Evolutionary conservation across 2,329 filamentous ascomycete genomes (phyloP).

Genomic region (Didymosphaeria variabile): DNA sequence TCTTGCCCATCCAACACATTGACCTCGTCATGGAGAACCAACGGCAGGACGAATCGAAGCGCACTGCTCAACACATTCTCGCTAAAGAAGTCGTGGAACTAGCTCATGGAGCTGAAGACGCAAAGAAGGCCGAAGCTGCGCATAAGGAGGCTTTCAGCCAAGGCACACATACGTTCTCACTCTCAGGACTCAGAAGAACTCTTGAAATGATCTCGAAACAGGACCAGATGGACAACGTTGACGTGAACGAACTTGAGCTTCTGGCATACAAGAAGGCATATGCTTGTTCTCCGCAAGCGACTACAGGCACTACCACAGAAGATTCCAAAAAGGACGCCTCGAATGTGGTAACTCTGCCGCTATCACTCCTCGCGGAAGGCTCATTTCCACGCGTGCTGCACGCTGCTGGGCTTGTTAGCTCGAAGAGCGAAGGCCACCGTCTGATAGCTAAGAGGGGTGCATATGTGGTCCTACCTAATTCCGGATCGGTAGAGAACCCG

Average conservation of each 20-base stretch:
- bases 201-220: slow-evolving; percentile 22
- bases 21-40: slow-evolving; percentile 73
- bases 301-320: slow-evolving; percentile 19
- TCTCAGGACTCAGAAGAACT: slow-evolving; percentile 34
- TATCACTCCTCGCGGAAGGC: slow-evolving; percentile 62
- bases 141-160: slow-evolving; percentile 59
- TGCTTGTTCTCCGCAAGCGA: slow-evolving; percentile 26
- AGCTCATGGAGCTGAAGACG: slow-evolving; percentile 74
- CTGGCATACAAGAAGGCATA: slow-evolving; percentile 39
- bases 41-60: slow-evolving; percentile 70
- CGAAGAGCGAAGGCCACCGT: slow-evolving; percentile 66
- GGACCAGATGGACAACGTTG: background rate
- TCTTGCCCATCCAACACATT: slow-evolving; percentile 78
- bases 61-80: slow-evolving; percentile 82
- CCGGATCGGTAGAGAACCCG: slow-evolving; percentile 51
- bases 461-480: slow-evolving; percentile 62
- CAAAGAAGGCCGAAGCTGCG: slow-evolving; percentile 67
- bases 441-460: slow-evolving; percentile 65
- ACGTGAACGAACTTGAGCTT: slow-evolving; percentile 26
- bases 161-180: slow-evolving; percentile 41
- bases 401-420: slow-evolving; percentile 67
- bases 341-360: slow-evolving; percentile 67
- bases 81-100: slow-evolving; percentile 84
- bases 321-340: slow-evolving; percentile 58
- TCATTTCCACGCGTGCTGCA: slow-evolving; percentile 68